Evolutionary conservation across 805 yeast genomes (phyloP), one percentile per base, ranked within the genome.

Genomic region (Candida patagonica): DNA sequence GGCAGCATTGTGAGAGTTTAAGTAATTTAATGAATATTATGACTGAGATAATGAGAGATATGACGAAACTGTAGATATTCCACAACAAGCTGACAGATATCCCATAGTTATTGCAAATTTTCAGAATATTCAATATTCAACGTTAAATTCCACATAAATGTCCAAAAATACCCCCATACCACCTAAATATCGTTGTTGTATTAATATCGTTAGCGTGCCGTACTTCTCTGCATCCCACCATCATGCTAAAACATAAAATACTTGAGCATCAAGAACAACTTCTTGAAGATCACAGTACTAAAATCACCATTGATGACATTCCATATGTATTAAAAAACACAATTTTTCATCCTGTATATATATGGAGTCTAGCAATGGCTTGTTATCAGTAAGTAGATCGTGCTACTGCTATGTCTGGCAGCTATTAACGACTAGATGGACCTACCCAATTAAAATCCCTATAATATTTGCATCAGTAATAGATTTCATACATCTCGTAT

Each of bases 1-100:
- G 30, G 44, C 44, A 3, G 53, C 50, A 5, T 37, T 52, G 23
- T 51, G 42, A 30, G 12, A n/a, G 16, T 29, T 9, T 31, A 31
- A n/a, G n/a, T n/a, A n/a, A n/a, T n/a, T n/a, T n/a, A n/a, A n/a
- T n/a, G n/a, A n/a, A n/a, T n/a, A n/a, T n/a, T n/a, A n/a, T n/a
- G n/a, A n/a, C n/a, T n/a, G n/a, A n/a, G n/a, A n/a, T n/a, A n/a
- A n/a, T n/a, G n/a, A n/a, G n/a, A n/a, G n/a, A n/a, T n/a, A n/a
- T n/a, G n/a, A n/a, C n/a, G n/a, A n/a, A n/a, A n/a, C n/a, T n/a
- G n/a, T n/a, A n/a, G n/a, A n/a, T n/a, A n/a, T n/a, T n/a, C n/a
- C n/a, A n/a, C n/a, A n/a, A n/a, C n/a, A n/a, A n/a, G n/a, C n/a
- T n/a, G n/a, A n/a, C n/a, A n/a, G n/a, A n/a, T n/a, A n/a, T n/a